Percentiles rank a stretch among this genome's conserved stretches.
phyloP scores from a whole-genome alignment of 2,329 filamentous ascomycete genomes.

The Coleophoma eucalyptorum region DNA sequence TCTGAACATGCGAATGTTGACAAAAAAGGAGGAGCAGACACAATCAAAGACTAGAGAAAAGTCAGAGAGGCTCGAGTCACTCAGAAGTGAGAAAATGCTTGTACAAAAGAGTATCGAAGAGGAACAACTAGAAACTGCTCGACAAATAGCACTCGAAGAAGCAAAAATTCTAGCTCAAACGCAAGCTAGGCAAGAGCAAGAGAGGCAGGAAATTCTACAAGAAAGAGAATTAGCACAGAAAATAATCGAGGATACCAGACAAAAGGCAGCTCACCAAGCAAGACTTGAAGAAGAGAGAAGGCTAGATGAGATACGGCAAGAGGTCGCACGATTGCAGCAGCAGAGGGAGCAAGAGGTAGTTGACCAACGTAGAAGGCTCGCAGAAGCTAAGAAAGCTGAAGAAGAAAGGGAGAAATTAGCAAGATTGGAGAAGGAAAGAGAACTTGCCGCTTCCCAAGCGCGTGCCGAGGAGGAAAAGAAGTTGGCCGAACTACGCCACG shows the following conservation, averaged over 20 bases:
- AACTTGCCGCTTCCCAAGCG: not conserved
- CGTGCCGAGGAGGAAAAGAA: not conserved
- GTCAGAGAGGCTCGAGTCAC: too few relatives aligned
- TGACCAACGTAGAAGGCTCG: not conserved
- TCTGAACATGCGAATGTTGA: too few relatives aligned
- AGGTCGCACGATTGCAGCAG: not conserved
- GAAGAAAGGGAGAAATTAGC: not conserved
- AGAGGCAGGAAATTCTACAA: not conserved
- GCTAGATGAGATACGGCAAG: not conserved
- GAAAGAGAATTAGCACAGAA: not conserved
- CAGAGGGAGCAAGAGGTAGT: not conserved
- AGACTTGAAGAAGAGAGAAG: not conserved
- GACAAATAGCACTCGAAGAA: too few relatives aligned
- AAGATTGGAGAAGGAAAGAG: not conserved
- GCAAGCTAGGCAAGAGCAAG: not conserved
- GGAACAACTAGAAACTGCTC: too few relatives aligned
- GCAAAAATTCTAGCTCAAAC: too few relatives aligned
- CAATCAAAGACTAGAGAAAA: too few relatives aligned
- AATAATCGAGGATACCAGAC: not conserved
- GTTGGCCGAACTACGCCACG: not conserved
- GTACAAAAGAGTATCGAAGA: too few relatives aligned
- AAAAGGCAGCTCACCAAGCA: not conserved
- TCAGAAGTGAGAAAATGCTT: too few relatives aligned
- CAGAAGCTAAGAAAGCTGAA: not conserved
- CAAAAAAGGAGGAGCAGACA: too few relatives aligned